A percentile compares a stretch with the other conserved stretches of the same genome.
These are phyloP conservation scores for Saussurea involucrata DNA, from an alignment of 129 eudicot genomes.

Conservation along the genomic window DNA sequence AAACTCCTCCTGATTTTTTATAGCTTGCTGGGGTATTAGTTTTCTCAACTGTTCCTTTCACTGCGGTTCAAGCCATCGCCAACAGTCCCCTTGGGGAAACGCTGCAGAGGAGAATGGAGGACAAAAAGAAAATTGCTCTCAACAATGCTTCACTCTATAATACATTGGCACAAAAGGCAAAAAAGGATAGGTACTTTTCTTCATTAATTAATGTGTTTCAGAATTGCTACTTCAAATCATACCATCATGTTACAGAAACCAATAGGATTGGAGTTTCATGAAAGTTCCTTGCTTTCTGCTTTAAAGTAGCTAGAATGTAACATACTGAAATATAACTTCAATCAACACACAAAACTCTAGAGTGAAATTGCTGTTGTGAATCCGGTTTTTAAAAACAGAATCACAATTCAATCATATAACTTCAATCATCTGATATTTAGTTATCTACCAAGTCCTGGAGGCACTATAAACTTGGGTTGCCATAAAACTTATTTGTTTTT, in stretches of 20 bases:
- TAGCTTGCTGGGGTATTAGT: slow-evolving; percentile 89
- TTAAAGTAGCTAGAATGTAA: no score
- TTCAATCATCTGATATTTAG: background rate
- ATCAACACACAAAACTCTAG: no score
- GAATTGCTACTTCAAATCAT: background rate
- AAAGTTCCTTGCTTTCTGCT: no score
- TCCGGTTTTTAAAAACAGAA: no score
- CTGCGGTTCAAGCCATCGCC: slow-evolving; percentile 93
- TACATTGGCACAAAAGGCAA: slow-evolving; percentile 43
- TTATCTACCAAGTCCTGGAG: no score
- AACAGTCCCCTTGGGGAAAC: slow-evolving; percentile 80
- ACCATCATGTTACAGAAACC: background rate
- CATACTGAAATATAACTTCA: no score
- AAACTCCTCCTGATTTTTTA: background rate
- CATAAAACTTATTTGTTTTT: background rate
- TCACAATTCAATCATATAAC: no score
- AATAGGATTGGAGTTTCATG: no score
- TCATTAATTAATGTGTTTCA: background rate
- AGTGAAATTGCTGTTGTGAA: no score
- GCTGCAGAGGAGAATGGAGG: slow-evolving; percentile 63
- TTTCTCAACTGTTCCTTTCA: slow-evolving; percentile 94
- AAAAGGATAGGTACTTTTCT: slow-evolving; percentile 48
- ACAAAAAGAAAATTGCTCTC: slow-evolving; percentile 48
- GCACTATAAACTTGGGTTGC: background rate
- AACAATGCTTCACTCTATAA: slow-evolving; percentile 43